These are phyloP conservation scores for Daldinia sp. DNA, from an alignment of 2,329 filamentous ascomycete genomes.

Conservation along the genomic window DNA sequence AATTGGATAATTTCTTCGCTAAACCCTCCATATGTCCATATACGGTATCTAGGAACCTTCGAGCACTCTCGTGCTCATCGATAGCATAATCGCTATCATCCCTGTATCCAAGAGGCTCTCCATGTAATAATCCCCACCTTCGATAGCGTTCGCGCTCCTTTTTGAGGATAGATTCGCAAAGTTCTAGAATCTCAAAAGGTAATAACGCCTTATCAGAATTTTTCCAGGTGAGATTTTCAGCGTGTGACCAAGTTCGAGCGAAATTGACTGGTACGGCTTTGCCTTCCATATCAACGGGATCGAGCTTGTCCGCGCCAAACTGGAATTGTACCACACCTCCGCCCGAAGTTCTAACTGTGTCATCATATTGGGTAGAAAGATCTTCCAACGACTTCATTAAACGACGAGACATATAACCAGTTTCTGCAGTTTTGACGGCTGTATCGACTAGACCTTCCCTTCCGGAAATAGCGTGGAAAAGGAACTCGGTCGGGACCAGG, in stretches of 20 bases:
- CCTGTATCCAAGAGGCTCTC: constrained; percentile 73
- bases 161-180: constrained; percentile 76
- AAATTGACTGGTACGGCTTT: constrained; percentile 93
- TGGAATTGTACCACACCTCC: constrained; percentile 95
- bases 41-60: constrained; percentile 84
- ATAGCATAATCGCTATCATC: constrained; percentile 76
- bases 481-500: constrained; percentile 88
- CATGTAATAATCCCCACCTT: constrained; percentile 70
- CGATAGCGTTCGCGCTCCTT: constrained; percentile 74
- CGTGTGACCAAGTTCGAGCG: constrained; percentile 87
- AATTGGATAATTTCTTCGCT: constrained; percentile 70
- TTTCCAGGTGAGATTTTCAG: constrained; percentile 80
- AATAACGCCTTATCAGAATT: constrained; percentile 80
- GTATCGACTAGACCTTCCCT: constrained; percentile 99
- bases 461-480: constrained; percentile 98
- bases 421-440: constrained; percentile 98
- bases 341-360: constrained; percentile 92
- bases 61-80: constrained; percentile 84
- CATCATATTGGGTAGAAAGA: constrained; percentile 91
- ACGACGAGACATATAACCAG: constrained; percentile 97
- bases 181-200: constrained; percentile 77
- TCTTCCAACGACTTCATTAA: constrained; percentile 99
- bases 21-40: constrained; percentile 75
- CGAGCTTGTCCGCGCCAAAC: constrained; percentile 94
- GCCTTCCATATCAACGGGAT: constrained; percentile 98